phyloP scores from a whole-genome alignment of 169 alveolate genomes.

The Toxoplasma gondii region DNA sequence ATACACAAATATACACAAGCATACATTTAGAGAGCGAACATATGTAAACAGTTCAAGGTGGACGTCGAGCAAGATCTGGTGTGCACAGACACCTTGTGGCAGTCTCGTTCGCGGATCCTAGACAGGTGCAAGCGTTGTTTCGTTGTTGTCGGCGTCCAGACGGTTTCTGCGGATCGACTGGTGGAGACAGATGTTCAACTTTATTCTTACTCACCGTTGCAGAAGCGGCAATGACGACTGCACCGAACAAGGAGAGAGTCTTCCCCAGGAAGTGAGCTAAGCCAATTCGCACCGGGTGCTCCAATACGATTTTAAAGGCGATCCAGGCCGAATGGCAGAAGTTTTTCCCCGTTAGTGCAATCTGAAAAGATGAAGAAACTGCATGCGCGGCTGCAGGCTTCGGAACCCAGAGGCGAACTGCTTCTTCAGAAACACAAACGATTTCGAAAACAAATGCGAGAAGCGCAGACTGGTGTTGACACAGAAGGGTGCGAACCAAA shows the following conservation, averaged over 20 bases:
- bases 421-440: neutral
- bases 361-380: neutral
- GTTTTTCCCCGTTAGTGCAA: slow-evolving; percentile 85
- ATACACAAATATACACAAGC: too few relatives aligned
- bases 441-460: neutral
- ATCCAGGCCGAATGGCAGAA: slow-evolving; percentile 87
- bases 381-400: neutral
- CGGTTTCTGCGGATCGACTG: too few relatives aligned
- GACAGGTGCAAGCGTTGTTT: too few relatives aligned
- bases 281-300: neutral
- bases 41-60: too few relatives aligned
- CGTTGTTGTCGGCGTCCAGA: too few relatives aligned
- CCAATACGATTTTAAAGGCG: neutral
- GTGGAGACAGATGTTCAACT: too few relatives aligned
- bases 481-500: too few relatives aligned
- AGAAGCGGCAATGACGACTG: neutral
- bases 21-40: too few relatives aligned
- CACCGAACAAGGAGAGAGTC: neutral
- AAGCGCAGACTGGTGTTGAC: too few relatives aligned
- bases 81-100: too few relatives aligned
- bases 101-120: too few relatives aligned
- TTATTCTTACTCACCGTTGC: neutral
- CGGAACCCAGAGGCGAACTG: neutral
- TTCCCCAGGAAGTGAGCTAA: neutral
- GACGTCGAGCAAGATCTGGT: too few relatives aligned